Percentiles rank a stretch among this genome's conserved stretches.
phyloP scores from a whole-genome alignment of 805 yeast species.

The Saccharomycopsis babjevae region DNA sequence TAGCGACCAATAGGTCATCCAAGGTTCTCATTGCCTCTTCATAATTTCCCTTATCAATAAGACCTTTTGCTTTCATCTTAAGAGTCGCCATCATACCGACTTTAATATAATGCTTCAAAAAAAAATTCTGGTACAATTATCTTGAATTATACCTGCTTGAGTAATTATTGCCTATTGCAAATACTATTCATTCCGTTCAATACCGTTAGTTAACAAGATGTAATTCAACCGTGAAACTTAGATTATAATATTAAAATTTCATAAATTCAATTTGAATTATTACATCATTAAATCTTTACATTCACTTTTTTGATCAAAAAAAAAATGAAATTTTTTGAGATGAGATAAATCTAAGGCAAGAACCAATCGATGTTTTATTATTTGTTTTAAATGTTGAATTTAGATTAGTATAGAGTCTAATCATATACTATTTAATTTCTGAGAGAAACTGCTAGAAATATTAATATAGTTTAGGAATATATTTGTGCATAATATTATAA shows the following conservation, averaged over 20 bases:
- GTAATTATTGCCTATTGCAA: no score
- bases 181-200: no score
- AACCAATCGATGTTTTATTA: background rate
- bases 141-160: background rate
- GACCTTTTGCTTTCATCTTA: background rate
- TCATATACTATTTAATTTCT: no score
- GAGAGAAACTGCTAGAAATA: background rate
- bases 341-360: background rate
- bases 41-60: conserved; percentile 36
- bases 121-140: background rate
- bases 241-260: background rate
- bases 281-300: background rate
- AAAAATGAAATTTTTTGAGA: background rate
- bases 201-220: no score
- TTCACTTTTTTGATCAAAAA: background rate
- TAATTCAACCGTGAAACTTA: no score
- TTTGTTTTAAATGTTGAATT: background rate
- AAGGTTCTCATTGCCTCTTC: conserved; percentile 34
- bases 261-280: background rate
- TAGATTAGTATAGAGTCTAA: no score
- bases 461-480: background rate
- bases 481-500: background rate
- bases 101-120: background rate
- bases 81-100: background rate
- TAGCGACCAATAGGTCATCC: conserved; percentile 31